A percentile compares a stretch with the other conserved stretches of the same genome.
phyloP scores from a whole-genome alignment of 305 asterid species.

The Withania somnifera region DNA sequence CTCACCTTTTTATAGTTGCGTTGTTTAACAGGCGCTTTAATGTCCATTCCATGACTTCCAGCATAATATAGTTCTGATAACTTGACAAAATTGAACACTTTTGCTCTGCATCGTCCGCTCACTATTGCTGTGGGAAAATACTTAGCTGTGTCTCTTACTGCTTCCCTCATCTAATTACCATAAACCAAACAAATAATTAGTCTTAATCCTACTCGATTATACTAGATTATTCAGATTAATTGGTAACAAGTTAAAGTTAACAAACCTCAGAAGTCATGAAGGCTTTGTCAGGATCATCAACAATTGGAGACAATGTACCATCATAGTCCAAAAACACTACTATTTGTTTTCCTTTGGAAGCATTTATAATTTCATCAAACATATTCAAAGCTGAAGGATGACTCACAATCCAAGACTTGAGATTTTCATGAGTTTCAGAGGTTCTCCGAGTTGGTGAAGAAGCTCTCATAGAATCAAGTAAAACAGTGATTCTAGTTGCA shows the following conservation, averaged over 20 bases:
- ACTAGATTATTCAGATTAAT: background rate
- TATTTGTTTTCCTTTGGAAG: constrained; percentile 59
- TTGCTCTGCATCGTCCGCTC: constrained; percentile 73
- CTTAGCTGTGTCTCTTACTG: constrained; percentile 55
- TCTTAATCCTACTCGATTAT: background rate
- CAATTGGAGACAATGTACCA: constrained; percentile 90
- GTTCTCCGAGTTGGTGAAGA: constrained; percentile 64
- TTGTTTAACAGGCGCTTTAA: constrained; percentile 70
- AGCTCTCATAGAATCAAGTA: constrained; percentile 70
- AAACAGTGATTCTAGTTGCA: background rate
- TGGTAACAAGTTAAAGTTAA: background rate
- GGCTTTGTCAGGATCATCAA: constrained; percentile 82
- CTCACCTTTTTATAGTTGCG: constrained; percentile 31
- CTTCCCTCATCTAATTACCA: constrained; percentile 57
- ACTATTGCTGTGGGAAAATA: constrained; percentile 83
- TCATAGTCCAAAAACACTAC: constrained; percentile 82
- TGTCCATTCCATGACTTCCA: constrained; percentile 99
- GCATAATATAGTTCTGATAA: constrained; percentile 86
- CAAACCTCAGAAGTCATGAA: constrained; percentile 64
- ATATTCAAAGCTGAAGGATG: constrained; percentile 75
- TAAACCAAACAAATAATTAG: background rate
- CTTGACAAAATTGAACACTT: constrained; percentile 60
- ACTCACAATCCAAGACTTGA: constrained; percentile 54
- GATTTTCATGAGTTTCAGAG: constrained; percentile 29
- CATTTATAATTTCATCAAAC: constrained; percentile 48